These are phyloP conservation scores for Petunia secreta DNA, from an alignment of 257 asterid genomes.

Conservation along the genomic window DNA sequence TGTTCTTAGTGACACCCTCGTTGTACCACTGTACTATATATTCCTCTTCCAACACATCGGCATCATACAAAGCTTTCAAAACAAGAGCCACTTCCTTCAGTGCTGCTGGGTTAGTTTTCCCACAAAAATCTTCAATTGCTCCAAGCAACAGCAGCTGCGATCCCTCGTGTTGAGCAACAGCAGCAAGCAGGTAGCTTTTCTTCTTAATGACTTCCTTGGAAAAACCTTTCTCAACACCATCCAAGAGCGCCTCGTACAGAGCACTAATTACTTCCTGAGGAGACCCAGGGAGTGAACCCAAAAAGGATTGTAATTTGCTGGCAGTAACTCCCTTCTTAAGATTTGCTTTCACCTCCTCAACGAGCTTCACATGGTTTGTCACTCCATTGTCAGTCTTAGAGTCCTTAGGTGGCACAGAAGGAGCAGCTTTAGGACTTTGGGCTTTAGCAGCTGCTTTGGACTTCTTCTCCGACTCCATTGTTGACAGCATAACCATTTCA, in stretches of 20 bases:
- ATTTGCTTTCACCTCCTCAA: conserved; percentile 36
- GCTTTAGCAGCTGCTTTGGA: conserved; percentile 30
- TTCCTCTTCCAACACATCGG: conserved; percentile 48
- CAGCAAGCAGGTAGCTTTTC: conserved; percentile 39
- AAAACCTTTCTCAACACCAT: conserved; percentile 42
- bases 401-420: not conserved
- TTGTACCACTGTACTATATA: conserved; percentile 43
- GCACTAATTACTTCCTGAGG: conserved; percentile 45
- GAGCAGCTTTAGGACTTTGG: conserved; percentile 31
- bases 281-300: conserved; percentile 38
- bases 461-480: conserved; percentile 30
- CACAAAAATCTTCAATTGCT: conserved; percentile 41
- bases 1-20: conserved; percentile 35
- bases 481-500: conserved; percentile 37
- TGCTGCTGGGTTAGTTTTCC: conserved; percentile 35
- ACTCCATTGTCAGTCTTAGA: conserved; percentile 34
- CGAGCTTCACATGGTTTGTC: conserved; percentile 28
- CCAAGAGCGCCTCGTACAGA: conserved; percentile 38
- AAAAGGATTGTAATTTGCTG: conserved; percentile 35
- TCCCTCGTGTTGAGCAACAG: conserved; percentile 28
- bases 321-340: conserved; percentile 34
- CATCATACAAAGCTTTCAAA: conserved; percentile 46
- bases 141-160: conserved; percentile 38
- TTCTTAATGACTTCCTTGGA: conserved; percentile 46
- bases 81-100: conserved; percentile 46